Evolutionary conservation across 1,284 basidiomycete species (phyloP), one percentile per base, ranked within the genome.

Genomic region (Porogramme epimiltina): DNA sequence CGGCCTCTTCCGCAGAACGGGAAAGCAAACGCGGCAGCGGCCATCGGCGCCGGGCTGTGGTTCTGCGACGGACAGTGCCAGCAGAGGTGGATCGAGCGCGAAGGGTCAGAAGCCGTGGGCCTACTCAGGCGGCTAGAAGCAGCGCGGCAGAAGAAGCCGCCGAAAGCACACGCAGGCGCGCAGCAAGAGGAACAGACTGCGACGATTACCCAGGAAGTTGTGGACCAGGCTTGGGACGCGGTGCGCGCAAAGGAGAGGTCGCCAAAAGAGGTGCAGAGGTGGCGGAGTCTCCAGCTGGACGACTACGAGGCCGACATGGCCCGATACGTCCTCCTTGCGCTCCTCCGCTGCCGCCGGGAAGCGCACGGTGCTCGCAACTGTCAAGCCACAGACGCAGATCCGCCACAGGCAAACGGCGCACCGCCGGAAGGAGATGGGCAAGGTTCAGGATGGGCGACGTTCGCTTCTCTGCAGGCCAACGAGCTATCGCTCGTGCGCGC

Each of bases 31-130:
- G 28, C 26, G 18, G 24, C 22, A 9, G 43, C n/a, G 42, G 18
- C 34, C n/a, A 13, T 22, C 22, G 65, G 67, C 18, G 65, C 71
- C 4, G 76, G 78, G 0, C 68, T 79, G 9, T 81, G 76, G 74
- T 86, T 86, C 61, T 87, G 84, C 62, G 73, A 72, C 24, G 69
- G 70, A 13, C 53, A 49, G 10, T 86, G 84, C 63, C 72, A 72
- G 51, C 65, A 71, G 38, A 51, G 20, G 8, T 85, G 81, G 80
- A 52, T 72, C 28, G 54, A 42, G 22, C 66, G 73, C 34, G 60
- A 62, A 39, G 70, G 70, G 39, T 63, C 68, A 55, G 65, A 69
- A 55, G 42, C 62, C 46, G 62, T 69, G 20, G 63, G 62, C 38
- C 54, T 71, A 46, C 58, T 71, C 45, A 52, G 55, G 42, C 50